phyloP scores from a whole-genome alignment of 768 basidiomycete species.

The Collybiopsis luxurians region DNA sequence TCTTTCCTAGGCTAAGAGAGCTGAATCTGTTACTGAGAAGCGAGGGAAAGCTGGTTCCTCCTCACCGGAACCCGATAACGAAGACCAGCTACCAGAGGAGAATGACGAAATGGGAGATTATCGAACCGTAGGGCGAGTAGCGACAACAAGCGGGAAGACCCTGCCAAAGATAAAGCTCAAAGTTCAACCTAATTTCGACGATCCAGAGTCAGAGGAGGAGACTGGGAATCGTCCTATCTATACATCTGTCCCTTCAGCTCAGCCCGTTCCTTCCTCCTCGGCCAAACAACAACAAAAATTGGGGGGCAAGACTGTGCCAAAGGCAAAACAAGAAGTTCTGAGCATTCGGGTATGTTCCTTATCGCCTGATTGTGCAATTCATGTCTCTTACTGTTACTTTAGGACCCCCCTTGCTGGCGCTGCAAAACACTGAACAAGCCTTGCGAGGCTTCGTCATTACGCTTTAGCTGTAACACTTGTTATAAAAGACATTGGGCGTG shows the following conservation, averaged over 20 bases:
- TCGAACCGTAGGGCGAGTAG: background rate
- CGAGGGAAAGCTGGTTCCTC: background rate
- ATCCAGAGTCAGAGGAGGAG: conserved; percentile 6
- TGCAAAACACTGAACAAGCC: conserved; percentile 5
- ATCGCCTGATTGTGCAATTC: background rate
- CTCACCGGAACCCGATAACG: background rate
- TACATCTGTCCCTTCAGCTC: background rate
- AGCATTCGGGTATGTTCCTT: background rate
- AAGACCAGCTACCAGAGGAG: background rate
- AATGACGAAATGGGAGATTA: background rate
- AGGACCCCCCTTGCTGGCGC: conserved; percentile 8
- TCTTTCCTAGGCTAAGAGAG: too few relatives aligned
- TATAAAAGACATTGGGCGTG: conserved; percentile 8
- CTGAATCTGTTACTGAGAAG: background rate
- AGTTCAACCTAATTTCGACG: background rate
- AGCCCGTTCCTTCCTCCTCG: background rate
- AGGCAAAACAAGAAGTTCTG: background rate
- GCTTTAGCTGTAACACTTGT: conserved; percentile 2
- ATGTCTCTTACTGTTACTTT: background rate
- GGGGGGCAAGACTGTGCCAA: background rate
- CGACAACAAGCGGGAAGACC: conserved; percentile 1
- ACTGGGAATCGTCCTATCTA: background rate
- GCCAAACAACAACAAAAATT: background rate
- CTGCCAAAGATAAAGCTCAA: conserved; percentile 7
- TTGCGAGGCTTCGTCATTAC: conserved; percentile 1